phyloP scores from a whole-genome alignment of 2,329 filamentous ascomycete genomes.

The Aspergillus glaucus region DNA sequence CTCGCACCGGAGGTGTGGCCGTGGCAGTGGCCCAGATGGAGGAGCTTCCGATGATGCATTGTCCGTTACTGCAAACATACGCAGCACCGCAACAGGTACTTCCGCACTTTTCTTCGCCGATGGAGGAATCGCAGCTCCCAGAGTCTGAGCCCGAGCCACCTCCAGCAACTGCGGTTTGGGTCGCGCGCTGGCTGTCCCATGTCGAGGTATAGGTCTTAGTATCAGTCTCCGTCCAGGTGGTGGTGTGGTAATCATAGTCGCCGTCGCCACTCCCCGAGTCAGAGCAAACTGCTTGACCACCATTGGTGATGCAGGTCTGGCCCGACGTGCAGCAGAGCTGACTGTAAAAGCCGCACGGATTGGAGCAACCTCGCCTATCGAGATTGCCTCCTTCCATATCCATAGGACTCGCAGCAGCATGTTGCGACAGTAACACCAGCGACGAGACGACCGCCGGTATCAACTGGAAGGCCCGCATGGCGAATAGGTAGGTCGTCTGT shows the following conservation, averaged over 20 bases:
- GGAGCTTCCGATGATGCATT: slow-evolving; percentile 38
- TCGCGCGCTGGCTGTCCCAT: slow-evolving; percentile 39
- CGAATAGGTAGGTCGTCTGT: slow-evolving; percentile 6
- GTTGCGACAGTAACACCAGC: slow-evolving; percentile 20
- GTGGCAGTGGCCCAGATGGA: slow-evolving; percentile 33
- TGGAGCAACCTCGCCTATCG: slow-evolving; percentile 38
- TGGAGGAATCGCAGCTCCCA: slow-evolving; percentile 41
- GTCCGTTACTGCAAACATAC: slow-evolving; percentile 37
- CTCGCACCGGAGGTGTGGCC: slow-evolving; percentile 36
- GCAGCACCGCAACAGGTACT: slow-evolving; percentile 40
- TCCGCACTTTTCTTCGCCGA: slow-evolving; percentile 41
- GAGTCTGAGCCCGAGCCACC: slow-evolving; percentile 5
- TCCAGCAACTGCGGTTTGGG: slow-evolving; percentile 11
- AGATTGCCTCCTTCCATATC: slow-evolving; percentile 15
- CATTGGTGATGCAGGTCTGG: slow-evolving; percentile 44
- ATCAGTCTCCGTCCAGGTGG: slow-evolving; percentile 51
- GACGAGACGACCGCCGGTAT: slow-evolving; percentile 20
- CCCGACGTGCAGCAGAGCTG: slow-evolving; percentile 46
- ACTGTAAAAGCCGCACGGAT: slow-evolving; percentile 47
- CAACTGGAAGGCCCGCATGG: slow-evolving; percentile 25
- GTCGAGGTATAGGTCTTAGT: slow-evolving; percentile 49
- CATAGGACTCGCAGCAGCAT: slow-evolving; percentile 26
- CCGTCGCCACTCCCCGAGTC: slow-evolving; percentile 6
- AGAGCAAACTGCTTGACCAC: slow-evolving; percentile 44
- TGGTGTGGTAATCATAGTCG: slow-evolving; percentile 52